phyloP scores from a whole-genome alignment of 2,329 filamentous ascomycete genomes.

The Paecilomyces dactylethromorphus region DNA sequence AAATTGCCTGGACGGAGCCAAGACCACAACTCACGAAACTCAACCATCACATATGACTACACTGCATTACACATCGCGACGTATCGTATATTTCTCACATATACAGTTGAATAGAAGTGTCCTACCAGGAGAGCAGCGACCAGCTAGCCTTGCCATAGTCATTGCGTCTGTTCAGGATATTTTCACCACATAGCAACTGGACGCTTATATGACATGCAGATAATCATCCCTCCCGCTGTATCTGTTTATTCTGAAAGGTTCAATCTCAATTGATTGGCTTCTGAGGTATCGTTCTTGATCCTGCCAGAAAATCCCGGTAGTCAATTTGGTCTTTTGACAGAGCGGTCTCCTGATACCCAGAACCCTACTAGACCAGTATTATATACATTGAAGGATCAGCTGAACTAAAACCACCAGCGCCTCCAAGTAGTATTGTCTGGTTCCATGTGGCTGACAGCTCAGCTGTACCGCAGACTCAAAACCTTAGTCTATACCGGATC shows the following conservation, averaged over 20 bases:
- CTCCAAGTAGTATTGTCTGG: background rate
- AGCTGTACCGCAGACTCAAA: background rate
- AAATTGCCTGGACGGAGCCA: no score
- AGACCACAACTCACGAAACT: no score
- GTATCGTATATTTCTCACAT: no score
- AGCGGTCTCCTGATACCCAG: background rate
- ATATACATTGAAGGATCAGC: background rate
- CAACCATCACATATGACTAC: no score
- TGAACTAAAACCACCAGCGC: background rate
- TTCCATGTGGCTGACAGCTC: background rate
- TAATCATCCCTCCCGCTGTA: background rate
- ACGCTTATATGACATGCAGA: background rate
- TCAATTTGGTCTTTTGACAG: background rate
- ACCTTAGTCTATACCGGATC: background rate
- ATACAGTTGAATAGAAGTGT: no score
- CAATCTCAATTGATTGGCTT: background rate
- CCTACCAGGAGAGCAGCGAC: background rate
- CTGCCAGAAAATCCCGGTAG: background rate
- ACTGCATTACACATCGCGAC: no score
- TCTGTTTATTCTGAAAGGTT: background rate
- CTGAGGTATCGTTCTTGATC: background rate
- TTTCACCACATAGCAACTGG: background rate
- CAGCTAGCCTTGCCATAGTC: no score
- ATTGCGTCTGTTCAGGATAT: background rate
- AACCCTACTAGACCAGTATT: background rate